phyloP scores from a whole-genome alignment of 768 basidiomycete genomes.

The Termitomyces eurrhizus region DNA sequence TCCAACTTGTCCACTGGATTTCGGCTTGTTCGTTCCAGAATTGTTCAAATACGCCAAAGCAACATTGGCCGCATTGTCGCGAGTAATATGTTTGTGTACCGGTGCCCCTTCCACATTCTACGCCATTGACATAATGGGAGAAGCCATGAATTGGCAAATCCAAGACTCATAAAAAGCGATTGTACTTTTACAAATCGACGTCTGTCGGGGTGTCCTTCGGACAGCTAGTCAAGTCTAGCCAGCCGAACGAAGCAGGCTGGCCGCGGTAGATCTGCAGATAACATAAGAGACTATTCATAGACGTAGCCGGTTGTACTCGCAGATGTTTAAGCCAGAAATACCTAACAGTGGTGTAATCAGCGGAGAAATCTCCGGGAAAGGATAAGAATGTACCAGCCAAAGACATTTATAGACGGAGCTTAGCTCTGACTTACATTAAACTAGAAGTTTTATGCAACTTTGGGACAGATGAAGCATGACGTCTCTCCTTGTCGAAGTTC shows the following conservation, averaged over 20 bases:
- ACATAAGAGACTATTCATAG: slow-evolving; percentile 6
- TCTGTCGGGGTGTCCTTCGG: slow-evolving; percentile 43
- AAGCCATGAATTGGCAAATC: slow-evolving; percentile 10
- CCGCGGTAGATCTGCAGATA: slow-evolving; percentile 44
- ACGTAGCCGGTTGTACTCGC: slow-evolving; percentile 19
- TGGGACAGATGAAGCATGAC: slow-evolving; percentile 3
- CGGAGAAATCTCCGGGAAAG: not conserved
- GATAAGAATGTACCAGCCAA: slow-evolving; percentile 16
- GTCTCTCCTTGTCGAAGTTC: slow-evolving; percentile 12
- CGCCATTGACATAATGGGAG: slow-evolving; percentile 43
- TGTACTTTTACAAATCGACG: slow-evolving; percentile 54
- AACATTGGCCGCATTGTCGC: slow-evolving; percentile 40
- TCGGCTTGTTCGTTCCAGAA: not conserved
- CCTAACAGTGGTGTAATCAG: slow-evolving; percentile 17
- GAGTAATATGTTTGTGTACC: slow-evolving; percentile 50
- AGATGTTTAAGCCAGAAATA: slow-evolving; percentile 34
- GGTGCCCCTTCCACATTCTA: slow-evolving; percentile 43
- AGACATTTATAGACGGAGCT: slow-evolving; percentile 15
- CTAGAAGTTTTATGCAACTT: slow-evolving; percentile 13
- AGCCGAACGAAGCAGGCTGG: slow-evolving; percentile 43
- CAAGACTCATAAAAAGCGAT: slow-evolving; percentile 1
- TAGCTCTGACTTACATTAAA: slow-evolving; percentile 1
- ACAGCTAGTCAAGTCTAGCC: slow-evolving; percentile 46
- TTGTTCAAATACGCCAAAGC: slow-evolving; percentile 36
- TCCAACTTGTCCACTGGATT: not conserved